Conservation (phyloP, 306 rosid genomes). For the Cucurbita moschata region DNA sequence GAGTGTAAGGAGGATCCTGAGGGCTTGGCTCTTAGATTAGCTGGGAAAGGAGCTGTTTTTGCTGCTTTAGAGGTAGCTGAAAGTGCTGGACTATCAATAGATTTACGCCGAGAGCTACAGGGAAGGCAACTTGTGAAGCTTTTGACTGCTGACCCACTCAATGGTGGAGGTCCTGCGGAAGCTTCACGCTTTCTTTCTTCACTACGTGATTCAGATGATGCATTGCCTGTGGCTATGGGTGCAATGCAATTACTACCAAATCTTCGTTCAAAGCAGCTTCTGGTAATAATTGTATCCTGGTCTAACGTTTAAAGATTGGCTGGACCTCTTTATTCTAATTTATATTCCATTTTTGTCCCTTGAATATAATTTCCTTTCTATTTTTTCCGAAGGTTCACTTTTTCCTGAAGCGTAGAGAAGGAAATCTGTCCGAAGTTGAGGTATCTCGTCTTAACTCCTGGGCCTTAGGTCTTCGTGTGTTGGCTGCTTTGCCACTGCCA, state of each 20-base stretch:
- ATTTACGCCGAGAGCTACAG: constrained; percentile 85
- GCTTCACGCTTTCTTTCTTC: constrained; percentile 98
- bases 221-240: constrained; percentile 97
- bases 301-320: constrained; percentile 1
- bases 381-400: constrained; percentile 69
- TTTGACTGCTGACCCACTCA: constrained; percentile 94
- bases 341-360: constrained; percentile 16
- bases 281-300: constrained; percentile 39
- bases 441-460: constrained; percentile 87
- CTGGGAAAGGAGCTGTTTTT: constrained; percentile 96
- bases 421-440: constrained; percentile 77
- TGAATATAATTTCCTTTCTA: constrained; percentile 11
- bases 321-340: not conserved
- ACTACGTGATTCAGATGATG: constrained; percentile 81
- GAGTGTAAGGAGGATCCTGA: constrained; percentile 97
- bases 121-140: constrained; percentile 98
- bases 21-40: constrained; percentile 91
- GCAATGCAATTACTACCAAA: constrained; percentile 97
- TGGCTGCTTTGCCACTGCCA: constrained; percentile 82
- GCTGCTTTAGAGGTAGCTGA: constrained; percentile 98
- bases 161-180: constrained; percentile 99
- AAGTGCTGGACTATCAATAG: constrained; percentile 82
- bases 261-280: constrained; percentile 95
- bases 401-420: constrained; percentile 94
- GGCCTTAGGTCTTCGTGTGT: constrained; percentile 97